Evolutionary conservation across 2,329 filamentous ascomycete species (phyloP), one percentile per base, ranked within the genome.

Genomic region (Berkeleyomyces rouxiae): DNA sequence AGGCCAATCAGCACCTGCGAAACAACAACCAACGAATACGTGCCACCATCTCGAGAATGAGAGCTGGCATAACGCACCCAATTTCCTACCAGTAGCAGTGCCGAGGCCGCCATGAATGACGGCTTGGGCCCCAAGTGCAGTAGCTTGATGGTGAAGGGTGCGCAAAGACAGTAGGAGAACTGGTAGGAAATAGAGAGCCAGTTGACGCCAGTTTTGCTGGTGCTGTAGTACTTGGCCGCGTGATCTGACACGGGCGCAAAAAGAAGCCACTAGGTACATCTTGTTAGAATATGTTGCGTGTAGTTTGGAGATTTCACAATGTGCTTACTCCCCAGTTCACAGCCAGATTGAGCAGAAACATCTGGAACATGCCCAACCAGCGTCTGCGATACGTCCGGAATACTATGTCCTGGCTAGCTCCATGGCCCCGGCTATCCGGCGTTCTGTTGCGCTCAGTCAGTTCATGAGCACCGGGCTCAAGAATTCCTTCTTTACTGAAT

Each of bases 181-280:
- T 96, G 78, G 71, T 95, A 96, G 46, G 80, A 85, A 0, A 87
- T 97, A 70, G 86, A 90, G 66, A 96, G 79, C 93, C 93, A 97
- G 74, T 97, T 97, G 74, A 97, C 86, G 40, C 82, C 81, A 13
- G 82, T 84, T 69, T 91, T 84, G 42, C 79, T 80, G 10, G 91
- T 88, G 60, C 76, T 68, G 71, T 95, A 97, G 76, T 90, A 96
- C 33, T 78, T 68, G 0, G 90, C 83, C 1, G 89, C 81, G 31
- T 85, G 82, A 42, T 81, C 81, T 1, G 89, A 89, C 40, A 96
- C 85, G 47, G 92, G 87, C 1, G 91, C 87, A 73, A 90, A 96
- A 5, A 90, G 93, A 68, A 97, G 82, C 92, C 92, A 97, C 88
- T 90, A 63, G 37, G 36, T 57, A 47, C 16, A 59, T 43, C 7